Evolutionary conservation across 352 stramenopile species (phyloP).

Genomic region (Phytophthora tubulina): DNA sequence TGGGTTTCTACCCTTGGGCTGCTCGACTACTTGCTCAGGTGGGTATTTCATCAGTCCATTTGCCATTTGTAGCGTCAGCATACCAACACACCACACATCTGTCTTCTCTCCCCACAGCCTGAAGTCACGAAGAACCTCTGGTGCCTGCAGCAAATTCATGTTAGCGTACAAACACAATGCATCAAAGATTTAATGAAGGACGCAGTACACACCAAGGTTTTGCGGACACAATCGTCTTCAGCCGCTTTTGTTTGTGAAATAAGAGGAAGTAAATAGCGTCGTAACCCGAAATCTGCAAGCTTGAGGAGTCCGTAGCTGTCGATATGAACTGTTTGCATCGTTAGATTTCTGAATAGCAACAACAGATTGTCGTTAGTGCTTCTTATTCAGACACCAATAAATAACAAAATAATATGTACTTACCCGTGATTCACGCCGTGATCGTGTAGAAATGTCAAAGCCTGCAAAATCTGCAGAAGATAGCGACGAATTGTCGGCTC

Average conservation of each 20-base stretch:
- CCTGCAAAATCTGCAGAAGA: constrained; percentile 66
- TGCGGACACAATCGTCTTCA: constrained; percentile 21
- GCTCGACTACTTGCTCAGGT: constrained; percentile 4
- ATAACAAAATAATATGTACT: not conserved
- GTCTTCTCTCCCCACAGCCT: constrained; percentile 39
- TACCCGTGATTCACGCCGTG: constrained; percentile 62
- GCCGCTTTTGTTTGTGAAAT: not conserved
- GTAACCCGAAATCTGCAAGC: constrained; percentile 62
- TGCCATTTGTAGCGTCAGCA: constrained; percentile 68
- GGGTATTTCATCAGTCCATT: constrained; percentile 30
- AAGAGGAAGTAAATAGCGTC: constrained; percentile 28
- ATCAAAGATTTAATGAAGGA: not conserved
- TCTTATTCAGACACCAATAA: not conserved
- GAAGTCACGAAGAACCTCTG: constrained; percentile 35
- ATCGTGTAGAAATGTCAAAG: constrained; percentile 56
- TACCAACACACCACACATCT: constrained; percentile 68
- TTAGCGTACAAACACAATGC: not conserved
- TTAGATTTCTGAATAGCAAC: constrained; percentile 43
- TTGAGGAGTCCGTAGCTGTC: constrained; percentile 69
- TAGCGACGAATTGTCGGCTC: constrained; percentile 77
- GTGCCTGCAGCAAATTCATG: constrained; percentile 26
- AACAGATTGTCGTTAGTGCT: not conserved
- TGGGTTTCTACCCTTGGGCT: constrained; percentile 10
- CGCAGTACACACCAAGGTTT: constrained; percentile 9
- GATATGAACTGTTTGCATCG: constrained; percentile 62